Conservation (phyloP, 495 filamentous ascomycete species). For the Immersiella caudata region DNA sequence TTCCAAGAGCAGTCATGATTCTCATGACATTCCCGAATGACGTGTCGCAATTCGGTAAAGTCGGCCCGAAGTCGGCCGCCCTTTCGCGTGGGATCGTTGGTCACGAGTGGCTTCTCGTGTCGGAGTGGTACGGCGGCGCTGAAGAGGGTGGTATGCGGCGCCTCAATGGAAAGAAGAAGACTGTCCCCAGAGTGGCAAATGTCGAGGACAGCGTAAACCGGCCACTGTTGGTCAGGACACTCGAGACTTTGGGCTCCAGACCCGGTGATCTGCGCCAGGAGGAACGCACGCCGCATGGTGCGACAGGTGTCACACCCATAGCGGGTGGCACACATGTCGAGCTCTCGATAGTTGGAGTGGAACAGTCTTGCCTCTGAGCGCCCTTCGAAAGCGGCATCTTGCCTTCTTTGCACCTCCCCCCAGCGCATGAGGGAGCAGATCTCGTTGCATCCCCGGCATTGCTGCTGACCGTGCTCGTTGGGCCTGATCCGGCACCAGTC, state of each 20-base stretch:
- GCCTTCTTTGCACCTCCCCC: constrained; percentile 33
- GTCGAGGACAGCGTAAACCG: constrained; percentile 26
- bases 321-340: constrained; percentile 31
- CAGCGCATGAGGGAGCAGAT: constrained; percentile 36
- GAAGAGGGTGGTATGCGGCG: constrained; percentile 18
- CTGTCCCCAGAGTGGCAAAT: constrained; percentile 24
- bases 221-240: constrained; percentile 28
- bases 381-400: constrained; percentile 24
- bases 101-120: neutral
- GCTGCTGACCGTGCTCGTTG: constrained; percentile 30
- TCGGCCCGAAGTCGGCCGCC: constrained; percentile 25
- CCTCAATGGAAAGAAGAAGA: constrained; percentile 26
- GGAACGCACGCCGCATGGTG: constrained; percentile 31
- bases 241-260: constrained; percentile 25
- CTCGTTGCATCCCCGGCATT: constrained; percentile 33
- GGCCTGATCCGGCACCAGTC: constrained; percentile 24
- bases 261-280: constrained; percentile 35
- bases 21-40: constrained; percentile 32
- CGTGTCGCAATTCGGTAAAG: constrained; percentile 26
- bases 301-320: constrained; percentile 36
- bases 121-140: constrained; percentile 24
- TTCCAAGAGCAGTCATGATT: constrained; percentile 36
- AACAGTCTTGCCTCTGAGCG: constrained; percentile 26
- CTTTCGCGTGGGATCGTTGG: constrained; percentile 17
- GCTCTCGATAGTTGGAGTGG: constrained; percentile 35